Conservation (phyloP, 768 basidiomycete genomes). For the Naganishia randhawae region DNA sequence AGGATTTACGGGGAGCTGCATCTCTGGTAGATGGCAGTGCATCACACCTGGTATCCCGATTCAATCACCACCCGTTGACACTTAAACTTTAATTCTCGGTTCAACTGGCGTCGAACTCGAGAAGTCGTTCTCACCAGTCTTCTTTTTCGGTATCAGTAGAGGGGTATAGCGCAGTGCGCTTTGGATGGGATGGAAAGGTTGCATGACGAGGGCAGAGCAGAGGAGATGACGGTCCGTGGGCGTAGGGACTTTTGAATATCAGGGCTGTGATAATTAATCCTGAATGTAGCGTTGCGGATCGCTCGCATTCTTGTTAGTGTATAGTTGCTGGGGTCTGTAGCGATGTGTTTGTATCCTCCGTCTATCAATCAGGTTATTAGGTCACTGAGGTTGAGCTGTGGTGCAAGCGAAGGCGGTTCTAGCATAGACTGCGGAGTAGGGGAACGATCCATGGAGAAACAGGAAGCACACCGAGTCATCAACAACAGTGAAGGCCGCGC, state of each 20-base stretch:
- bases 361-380: background rate
- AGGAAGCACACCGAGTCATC: too few relatives aligned
- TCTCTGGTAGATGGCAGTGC: too few relatives aligned
- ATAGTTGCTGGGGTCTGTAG: background rate
- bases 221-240: background rate
- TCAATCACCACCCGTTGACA: too few relatives aligned
- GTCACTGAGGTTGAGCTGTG: too few relatives aligned
- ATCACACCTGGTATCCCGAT: background rate
- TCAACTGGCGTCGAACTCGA: background rate
- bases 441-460: too few relatives aligned
- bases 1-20: too few relatives aligned
- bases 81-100: background rate
- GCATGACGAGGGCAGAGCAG: background rate
- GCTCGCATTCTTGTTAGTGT: background rate
- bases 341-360: background rate
- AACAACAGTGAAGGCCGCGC: too few relatives aligned
- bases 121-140: background rate
- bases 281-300: background rate
- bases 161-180: background rate
- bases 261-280: constrained; percentile 4
- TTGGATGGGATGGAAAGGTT: background rate
- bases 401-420: too few relatives aligned
- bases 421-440: too few relatives aligned
- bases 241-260: constrained; percentile 1
- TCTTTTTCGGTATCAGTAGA: background rate